These are phyloP conservation scores for Aechmea fasciata DNA, from an alignment of 176 grass and related monocot species.

Conservation along the genomic window DNA sequence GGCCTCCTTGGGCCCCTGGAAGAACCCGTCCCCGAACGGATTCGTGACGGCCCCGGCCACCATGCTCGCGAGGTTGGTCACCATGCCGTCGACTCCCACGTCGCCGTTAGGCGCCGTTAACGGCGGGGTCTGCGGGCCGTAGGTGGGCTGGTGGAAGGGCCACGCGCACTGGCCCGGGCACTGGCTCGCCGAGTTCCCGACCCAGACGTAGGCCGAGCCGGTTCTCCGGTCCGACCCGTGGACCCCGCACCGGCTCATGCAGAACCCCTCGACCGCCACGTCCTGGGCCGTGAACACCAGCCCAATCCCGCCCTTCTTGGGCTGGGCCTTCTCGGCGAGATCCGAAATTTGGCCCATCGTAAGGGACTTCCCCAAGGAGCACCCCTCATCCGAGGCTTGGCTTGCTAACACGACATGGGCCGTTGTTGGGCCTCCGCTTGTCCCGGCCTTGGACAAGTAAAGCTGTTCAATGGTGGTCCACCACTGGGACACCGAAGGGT, in stretches of 20 bases:
- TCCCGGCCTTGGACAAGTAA: constrained; percentile 48
- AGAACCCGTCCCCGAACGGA: constrained; percentile 33
- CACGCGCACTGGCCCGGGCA: constrained; percentile 46
- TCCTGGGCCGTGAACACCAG: constrained; percentile 24
- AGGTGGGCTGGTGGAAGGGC: constrained; percentile 38
- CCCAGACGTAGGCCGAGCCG: constrained; percentile 15
- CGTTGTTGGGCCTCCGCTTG: neutral
- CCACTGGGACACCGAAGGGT: constrained; percentile 62
- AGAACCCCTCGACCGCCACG: constrained; percentile 28
- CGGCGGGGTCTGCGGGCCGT: constrained; percentile 33
- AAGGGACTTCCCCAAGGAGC: constrained; percentile 15
- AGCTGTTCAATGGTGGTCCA: constrained; percentile 54
- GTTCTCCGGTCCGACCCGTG: constrained; percentile 18
- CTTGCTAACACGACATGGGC: constrained; percentile 33
- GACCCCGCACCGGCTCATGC: constrained; percentile 25
- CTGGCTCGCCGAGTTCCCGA: constrained; percentile 22
- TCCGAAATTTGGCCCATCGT: constrained; percentile 16
- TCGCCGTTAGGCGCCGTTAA: constrained; percentile 30
- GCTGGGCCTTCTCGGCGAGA: neutral
- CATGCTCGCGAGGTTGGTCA: constrained; percentile 43
- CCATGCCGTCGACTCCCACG: constrained; percentile 28
- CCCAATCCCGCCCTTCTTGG: constrained; percentile 15
- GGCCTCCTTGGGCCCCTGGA: constrained; percentile 21
- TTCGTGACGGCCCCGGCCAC: constrained; percentile 30
- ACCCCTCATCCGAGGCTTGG: constrained; percentile 33